Evolutionary conservation across 2,329 filamentous ascomycete species (phyloP).

Genomic region (Botrytis aclada): DNA sequence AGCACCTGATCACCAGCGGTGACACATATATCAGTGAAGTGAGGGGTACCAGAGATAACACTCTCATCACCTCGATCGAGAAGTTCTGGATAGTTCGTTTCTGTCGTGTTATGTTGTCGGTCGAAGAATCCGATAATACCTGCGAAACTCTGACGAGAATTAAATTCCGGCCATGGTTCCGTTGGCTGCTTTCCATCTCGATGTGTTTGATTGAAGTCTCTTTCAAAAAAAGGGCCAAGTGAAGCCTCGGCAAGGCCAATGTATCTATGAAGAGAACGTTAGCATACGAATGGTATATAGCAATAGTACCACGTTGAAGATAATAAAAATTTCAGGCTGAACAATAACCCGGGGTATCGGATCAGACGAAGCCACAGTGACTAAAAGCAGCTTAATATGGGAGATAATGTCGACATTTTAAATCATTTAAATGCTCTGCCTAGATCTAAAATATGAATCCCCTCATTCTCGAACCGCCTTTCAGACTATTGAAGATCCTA

Average conservation of each 20-base stretch:
- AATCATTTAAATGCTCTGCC: neutral
- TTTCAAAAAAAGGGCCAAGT: constrained; percentile 25
- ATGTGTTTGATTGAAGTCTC: constrained; percentile 26
- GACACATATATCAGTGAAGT: constrained; percentile 59
- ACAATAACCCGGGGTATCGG: neutral
- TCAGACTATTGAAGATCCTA: neutral
- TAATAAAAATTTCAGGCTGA: neutral
- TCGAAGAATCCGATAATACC: constrained; percentile 68
- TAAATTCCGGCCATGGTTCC: constrained; percentile 66
- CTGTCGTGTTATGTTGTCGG: constrained; percentile 50
- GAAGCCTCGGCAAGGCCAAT: constrained; percentile 21
- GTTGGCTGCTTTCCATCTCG: constrained; percentile 19
- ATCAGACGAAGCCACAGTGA: neutral
- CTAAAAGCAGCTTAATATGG: too few species aligned
- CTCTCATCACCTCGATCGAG: constrained; percentile 62
- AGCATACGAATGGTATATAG: neutral
- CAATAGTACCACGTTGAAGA: neutral
- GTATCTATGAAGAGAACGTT: constrained; percentile 15
- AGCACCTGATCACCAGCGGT: constrained; percentile 53
- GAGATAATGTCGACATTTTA: neutral
- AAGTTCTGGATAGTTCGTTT: constrained; percentile 62
- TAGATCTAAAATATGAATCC: neutral
- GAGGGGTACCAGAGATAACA: constrained; percentile 63
- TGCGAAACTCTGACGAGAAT: constrained; percentile 61
- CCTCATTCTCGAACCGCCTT: neutral